Base-by-base conservation (phyloP, 495 filamentous ascomycete genomes). In the Pseudoneurospora amorphoporcata region DNA sequence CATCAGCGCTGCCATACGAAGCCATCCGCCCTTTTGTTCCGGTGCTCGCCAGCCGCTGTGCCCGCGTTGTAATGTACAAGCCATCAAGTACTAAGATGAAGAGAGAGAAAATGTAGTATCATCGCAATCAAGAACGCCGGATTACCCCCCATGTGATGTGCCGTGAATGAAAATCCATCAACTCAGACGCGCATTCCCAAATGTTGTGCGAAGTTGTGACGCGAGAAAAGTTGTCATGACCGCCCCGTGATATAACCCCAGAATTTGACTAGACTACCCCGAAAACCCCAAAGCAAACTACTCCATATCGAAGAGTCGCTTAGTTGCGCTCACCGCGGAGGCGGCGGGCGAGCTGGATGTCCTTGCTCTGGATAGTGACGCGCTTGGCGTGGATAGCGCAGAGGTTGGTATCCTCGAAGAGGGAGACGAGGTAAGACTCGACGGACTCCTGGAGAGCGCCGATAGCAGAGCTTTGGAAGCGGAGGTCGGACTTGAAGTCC, bases 301-400 rank as follows among this genome's bases (percentile, higher is more conserved):
- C 71, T 71, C 71, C 73, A 72, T 23, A 39, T 65, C 68, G 71
- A 70, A 68, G 70, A 65, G 61, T 45, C 68, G 77, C 74, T 82
- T 86, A 86, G 84, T 86, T 86, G 84, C 94, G 94, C 89, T 98
- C 94, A 82, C 94, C 94, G 86, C 94, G 93, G 86, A 97, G 94
- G 82, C 94, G 93, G 78, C 94, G 93, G 81, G 94, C 94, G 75
- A 97, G 92, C 88, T 97, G 94, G 87, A 97, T 97, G 83, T 97
- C 94, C 92, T 97, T 97, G 73, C 87, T 89, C 85, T 94, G 91
- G 86, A 94, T 95, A 83, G 92, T 95, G 83, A 95, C 92, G 92
- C 95, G 95, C 94, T 99, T 98, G 89, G 95, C 95, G 90, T 99
- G 95, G 89, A 99, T 98, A 83, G 95, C 95, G 88, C 95, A 98